A percentile compares a stretch with the other conserved stretches of the same genome.
Conservation (phyloP, 2,329 filamentous ascomycete genomes). For the Pseudogymnoascus verrucosus region DNA sequence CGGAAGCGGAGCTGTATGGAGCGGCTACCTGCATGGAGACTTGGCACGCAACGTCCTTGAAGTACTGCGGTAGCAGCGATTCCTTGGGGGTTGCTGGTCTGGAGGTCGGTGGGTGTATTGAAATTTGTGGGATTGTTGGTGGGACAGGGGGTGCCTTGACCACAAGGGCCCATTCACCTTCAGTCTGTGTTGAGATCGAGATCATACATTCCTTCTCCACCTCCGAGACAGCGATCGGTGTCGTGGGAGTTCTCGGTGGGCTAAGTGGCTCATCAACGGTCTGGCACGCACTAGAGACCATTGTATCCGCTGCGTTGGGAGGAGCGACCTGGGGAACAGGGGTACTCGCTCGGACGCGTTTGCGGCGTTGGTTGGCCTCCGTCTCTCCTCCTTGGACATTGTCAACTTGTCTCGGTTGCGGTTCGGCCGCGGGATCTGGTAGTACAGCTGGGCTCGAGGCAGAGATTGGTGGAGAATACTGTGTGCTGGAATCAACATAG, state of each 20-base stretch:
- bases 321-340: slow-evolving; percentile 42
- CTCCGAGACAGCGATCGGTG: slow-evolving; percentile 35
- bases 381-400: slow-evolving; percentile 18
- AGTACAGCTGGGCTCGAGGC: slow-evolving; percentile 31
- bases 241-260: slow-evolving; percentile 57
- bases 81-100: slow-evolving; percentile 71
- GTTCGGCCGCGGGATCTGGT: slow-evolving; percentile 10
- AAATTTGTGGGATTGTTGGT: slow-evolving; percentile 71
- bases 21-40: slow-evolving; percentile 48
- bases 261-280: slow-evolving; percentile 55
- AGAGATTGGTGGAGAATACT: slow-evolving; percentile 76
- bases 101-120: slow-evolving; percentile 80
- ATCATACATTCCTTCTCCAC: slow-evolving; percentile 33
- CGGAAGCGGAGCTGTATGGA: slow-evolving; percentile 37
- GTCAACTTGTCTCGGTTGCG: slow-evolving; percentile 8
- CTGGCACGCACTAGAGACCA: slow-evolving; percentile 60
- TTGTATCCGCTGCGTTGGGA: slow-evolving; percentile 34
- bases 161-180: slow-evolving; percentile 23
- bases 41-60: slow-evolving; percentile 77
- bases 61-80: slow-evolving; percentile 68
- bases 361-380: slow-evolving; percentile 67
- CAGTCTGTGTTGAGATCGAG: slow-evolving; percentile 57
- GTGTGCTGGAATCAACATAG: slow-evolving; percentile 70
- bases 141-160: slow-evolving; percentile 30
- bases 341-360: slow-evolving; percentile 52